Percentiles rank a stretch among this genome's conserved stretches.
These are phyloP conservation scores for Picea glauca DNA, from an alignment of 75 land plant genomes.

Conservation along the genomic window DNA sequence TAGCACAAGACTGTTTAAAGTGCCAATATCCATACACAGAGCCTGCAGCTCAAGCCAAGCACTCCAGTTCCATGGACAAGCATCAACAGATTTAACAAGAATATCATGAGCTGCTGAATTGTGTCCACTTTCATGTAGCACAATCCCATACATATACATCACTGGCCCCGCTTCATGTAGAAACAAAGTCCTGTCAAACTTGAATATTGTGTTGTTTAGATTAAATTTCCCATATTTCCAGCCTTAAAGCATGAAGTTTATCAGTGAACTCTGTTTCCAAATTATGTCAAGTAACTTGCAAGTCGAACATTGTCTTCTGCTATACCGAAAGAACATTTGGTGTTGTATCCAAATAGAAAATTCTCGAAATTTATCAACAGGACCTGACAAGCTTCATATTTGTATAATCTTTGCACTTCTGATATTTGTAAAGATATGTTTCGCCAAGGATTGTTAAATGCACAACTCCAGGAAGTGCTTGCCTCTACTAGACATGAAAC, in stretches of 20 bases:
- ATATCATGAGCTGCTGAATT: constrained; percentile 62
- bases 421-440: neutral
- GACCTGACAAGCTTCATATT: constrained; percentile 40
- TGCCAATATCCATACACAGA: constrained; percentile 65
- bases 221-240: neutral
- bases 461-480: too few species aligned
- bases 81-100: constrained; percentile 82
- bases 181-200: neutral
- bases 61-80: constrained; percentile 96
- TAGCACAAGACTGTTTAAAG: constrained; percentile 61
- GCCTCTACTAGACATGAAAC: too few species aligned
- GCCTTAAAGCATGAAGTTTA: constrained; percentile 4
- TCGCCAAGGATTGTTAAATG: too few species aligned
- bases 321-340: neutral
- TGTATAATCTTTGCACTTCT: constrained; percentile 33
- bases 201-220: neutral
- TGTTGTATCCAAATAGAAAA: neutral
- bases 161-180: neutral
- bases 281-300: neutral
- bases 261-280: neutral
- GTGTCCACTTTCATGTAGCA: constrained; percentile 78
- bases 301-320: neutral
- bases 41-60: constrained; percentile 95
- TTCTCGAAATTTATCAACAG: neutral
- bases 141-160: constrained; percentile 59